Evolutionary conservation across 2,329 filamentous ascomycete species (phyloP), one percentile per base, ranked within the genome.

Genomic region (Fusarium buxicola): DNA sequence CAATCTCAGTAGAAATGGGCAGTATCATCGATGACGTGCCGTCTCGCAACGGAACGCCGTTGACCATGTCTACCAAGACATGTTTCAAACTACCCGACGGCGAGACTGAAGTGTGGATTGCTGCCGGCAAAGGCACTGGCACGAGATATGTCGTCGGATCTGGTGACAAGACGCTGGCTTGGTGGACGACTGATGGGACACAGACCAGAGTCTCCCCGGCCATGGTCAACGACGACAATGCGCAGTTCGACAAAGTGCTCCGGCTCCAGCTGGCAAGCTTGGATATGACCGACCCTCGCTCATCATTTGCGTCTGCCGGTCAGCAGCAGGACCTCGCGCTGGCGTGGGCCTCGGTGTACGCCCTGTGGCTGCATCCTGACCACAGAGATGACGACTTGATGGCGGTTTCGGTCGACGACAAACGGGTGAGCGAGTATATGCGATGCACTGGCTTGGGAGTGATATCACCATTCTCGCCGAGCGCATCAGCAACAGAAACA

Each of bases 151-250:
- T 36, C 2, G 31, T 48, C 13, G 54, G 36, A 4, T 55, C 49
- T 18, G 53, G 53, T 3, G 34, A 49, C n/a, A 40, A 36, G 24
- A 35, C 18, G 11, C 47, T 53, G 40, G 21, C 41, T 60, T 27
- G 46, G 41, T 57, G 44, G 56, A 24, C 60, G 48, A 40, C 36
- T 3, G 46, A 28, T 21, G 46, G 16, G 3, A 15, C 35, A 8
- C 12, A 63, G 18, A 45, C 46, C 2, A 48, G 59, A 38, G 30
- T 48, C n/a, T 62, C 59, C 2, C 59, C 59, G 4, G 41, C 53
- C 1, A 62, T 62, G 59, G 39, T 62, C 34, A 63, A 63, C 1
- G 59, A 62, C 6, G 48, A 62, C 12, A 27, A n/a, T 7, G 46
- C 38, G 30, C 40, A 54, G 58, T 49, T 13, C 38, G 52, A 30